A percentile compares a stretch with the other conserved stretches of the same genome.
Conservation (phyloP, 306 rosid species). For the Prosopis cineraria region DNA sequence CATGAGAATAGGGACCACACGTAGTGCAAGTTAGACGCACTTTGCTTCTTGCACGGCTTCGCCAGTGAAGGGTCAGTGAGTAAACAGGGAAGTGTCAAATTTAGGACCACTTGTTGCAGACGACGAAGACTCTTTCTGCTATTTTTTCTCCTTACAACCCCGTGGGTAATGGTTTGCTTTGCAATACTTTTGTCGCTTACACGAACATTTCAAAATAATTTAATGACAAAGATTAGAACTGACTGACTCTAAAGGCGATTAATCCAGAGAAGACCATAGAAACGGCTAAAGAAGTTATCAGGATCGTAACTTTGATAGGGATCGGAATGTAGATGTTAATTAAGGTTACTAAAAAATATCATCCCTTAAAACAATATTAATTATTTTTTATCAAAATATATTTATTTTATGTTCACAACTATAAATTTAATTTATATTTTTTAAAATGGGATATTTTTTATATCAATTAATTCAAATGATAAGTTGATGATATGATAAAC, state of each 20-base stretch:
- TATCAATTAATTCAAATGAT: too few species aligned
- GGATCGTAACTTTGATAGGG: neutral
- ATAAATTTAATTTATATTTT: too few species aligned
- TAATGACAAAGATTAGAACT: neutral
- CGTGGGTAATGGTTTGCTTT: neutral
- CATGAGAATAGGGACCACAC: constrained; percentile 24
- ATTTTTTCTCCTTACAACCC: constrained; percentile 3
- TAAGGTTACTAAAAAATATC: neutral
- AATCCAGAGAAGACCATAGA: neutral
- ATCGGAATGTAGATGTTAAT: neutral
- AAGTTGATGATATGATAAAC: too few species aligned
- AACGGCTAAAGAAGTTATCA: neutral
- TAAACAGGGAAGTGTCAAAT: constrained; percentile 21
- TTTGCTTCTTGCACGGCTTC: constrained; percentile 32
- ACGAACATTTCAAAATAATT: neutral
- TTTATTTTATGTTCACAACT: neutral
- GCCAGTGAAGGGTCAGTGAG: constrained; percentile 8
- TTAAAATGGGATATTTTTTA: too few species aligned
- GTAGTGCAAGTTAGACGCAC: constrained; percentile 15
- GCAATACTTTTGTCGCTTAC: neutral
- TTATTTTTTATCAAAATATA: neutral
- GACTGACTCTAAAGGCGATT: constrained; percentile 6
- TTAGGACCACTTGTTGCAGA: constrained; percentile 34
- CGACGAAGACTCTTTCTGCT: neutral
- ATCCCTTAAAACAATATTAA: neutral